These are phyloP conservation scores for Chlamydomonas incerta DNA, from an alignment of 139 green algal species.

Conservation along the genomic window DNA sequence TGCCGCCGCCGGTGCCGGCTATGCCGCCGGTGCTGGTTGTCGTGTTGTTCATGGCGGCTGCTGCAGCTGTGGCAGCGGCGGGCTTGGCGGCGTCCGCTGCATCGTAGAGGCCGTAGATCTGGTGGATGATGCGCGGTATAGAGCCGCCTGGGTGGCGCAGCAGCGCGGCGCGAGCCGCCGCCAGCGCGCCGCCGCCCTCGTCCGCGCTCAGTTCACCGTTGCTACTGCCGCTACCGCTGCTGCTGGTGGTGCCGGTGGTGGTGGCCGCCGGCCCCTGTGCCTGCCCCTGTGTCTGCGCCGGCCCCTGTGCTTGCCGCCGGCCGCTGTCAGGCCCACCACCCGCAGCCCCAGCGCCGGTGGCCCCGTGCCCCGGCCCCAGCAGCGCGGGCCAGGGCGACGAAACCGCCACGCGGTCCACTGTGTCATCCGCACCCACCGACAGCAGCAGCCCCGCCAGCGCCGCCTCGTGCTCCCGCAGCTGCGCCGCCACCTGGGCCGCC, in stretches of 20 bases:
- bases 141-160: neutral
- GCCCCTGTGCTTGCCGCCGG: neutral
- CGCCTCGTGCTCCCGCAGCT: no score
- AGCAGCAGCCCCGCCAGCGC: no score
- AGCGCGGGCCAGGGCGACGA: no score
- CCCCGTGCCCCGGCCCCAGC: no score
- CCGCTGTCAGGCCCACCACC: no score
- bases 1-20: no score
- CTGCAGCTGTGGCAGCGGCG: neutral
- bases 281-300: neutral
- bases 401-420: no score
- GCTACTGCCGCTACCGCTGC: neutral
- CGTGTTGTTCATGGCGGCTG: no score
- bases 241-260: neutral
- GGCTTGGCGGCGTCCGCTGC: neutral
- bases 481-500: no score
- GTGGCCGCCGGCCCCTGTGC: neutral
- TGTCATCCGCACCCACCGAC: no score
- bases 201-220: neutral
- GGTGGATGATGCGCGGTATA: conserved; percentile 37
- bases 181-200: neutral
- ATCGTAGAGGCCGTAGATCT: conserved; percentile 41
- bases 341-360: no score
- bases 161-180: conserved; percentile 3
- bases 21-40: neutral